These are phyloP conservation scores for Acarospora socialis DNA, from an alignment of 2,329 filamentous ascomycete genomes.

Conservation along the genomic window DNA sequence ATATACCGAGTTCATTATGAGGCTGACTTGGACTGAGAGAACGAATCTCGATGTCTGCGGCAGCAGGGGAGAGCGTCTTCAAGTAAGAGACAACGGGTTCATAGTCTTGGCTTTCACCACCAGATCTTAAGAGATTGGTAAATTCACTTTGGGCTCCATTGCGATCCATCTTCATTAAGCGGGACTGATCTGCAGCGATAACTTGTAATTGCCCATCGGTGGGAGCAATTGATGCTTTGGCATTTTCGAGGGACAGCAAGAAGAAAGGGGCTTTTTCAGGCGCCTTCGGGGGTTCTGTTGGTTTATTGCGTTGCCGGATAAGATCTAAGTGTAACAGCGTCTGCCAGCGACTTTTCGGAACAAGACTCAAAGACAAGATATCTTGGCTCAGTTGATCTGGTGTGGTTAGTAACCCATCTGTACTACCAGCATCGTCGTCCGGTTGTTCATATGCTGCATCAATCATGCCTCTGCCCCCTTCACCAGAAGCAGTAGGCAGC, in stretches of 20 bases:
- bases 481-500: conserved; percentile 65
- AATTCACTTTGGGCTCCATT: conserved; percentile 26
- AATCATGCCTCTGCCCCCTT: conserved; percentile 60
- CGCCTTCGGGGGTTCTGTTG: conserved; percentile 76
- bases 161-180: conserved; percentile 54
- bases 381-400: conserved; percentile 68
- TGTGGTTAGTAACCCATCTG: conserved; percentile 33
- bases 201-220: conserved; percentile 17
- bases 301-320: conserved; percentile 85
- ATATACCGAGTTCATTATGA: conserved; percentile 59
- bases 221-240: conserved; percentile 19
- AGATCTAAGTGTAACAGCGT: conserved; percentile 82
- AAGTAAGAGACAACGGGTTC: conserved; percentile 61
- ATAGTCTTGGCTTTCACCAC: conserved; percentile 43
- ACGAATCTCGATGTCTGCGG: conserved; percentile 80
- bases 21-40: conserved; percentile 46
- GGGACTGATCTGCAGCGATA: conserved; percentile 40
- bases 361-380: conserved; percentile 75
- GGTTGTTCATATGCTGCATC: conserved; percentile 58
- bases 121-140: conserved; percentile 33
- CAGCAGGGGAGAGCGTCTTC: conserved; percentile 66
- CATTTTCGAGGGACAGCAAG: conserved; percentile 48
- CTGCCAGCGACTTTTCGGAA: conserved; percentile 88
- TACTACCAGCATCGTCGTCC: conserved; percentile 29
- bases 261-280: conserved; percentile 96